A percentile compares a stretch with the other conserved stretches of the same genome.
Conservation (phyloP, 2,329 filamentous ascomycete species). For the Fusarium dlaminii region DNA sequence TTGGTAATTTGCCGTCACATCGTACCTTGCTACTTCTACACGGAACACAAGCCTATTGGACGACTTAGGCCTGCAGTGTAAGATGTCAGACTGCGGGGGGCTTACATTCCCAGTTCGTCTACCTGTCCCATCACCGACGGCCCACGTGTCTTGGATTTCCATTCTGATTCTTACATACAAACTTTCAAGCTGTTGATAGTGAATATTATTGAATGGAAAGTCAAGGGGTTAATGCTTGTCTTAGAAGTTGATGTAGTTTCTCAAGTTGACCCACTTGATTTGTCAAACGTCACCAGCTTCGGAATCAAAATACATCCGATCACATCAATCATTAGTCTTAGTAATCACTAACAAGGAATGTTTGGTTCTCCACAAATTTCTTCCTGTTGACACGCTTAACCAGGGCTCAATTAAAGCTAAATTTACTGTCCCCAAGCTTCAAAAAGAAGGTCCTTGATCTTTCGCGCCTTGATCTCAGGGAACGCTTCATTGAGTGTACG, state of each 20-base stretch:
- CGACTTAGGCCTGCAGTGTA: background rate
- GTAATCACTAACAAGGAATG: background rate
- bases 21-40: background rate
- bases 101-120: background rate
- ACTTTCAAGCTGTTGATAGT: fast-evolving
- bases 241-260: fast-evolving
- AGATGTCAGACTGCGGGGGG: background rate
- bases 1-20: background rate
- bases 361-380: background rate
- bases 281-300: background rate
- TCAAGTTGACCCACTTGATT: background rate
- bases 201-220: fast-evolving
- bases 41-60: background rate
- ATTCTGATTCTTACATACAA: fast-evolving
- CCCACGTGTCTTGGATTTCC: fast-evolving
- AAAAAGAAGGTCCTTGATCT: background rate
- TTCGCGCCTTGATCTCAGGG: background rate
- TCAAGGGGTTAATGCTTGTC: background rate
- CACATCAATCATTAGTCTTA: background rate
- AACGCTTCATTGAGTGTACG: background rate
- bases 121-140: no score
- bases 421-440: background rate
- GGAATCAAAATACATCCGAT: background rate
- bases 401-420: background rate
- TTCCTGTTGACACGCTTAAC: background rate